Evolutionary conservation across 2,329 filamentous ascomycete genomes (phyloP), one percentile per base, ranked within the genome.

Genomic region (Curvularia eragrostidis): DNA sequence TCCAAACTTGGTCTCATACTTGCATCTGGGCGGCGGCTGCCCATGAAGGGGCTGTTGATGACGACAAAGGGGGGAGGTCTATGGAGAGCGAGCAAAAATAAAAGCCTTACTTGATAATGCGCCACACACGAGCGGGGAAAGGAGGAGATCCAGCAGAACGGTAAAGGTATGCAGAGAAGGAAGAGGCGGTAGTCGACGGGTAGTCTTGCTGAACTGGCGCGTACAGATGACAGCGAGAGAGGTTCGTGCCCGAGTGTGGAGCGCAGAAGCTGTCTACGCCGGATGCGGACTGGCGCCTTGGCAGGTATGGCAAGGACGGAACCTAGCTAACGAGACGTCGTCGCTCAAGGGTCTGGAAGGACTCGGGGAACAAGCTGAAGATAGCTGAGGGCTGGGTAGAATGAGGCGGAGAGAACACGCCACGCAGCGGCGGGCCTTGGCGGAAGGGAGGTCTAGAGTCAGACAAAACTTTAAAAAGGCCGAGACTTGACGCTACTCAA

Each of bases 201-300:
- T 52, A 44, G 58, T 63, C 60, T 69, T 64, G 65, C 67, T 63
- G 64, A 54, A 66, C 63, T 68, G 61, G 62, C 64, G 64, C 64
- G 61, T 64, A 64, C 61, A 70, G 65, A 68, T 67, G 68, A 67
- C 65, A 66, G 61, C 61, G 63, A 67, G 61, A 60, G 63, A 67
- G 61, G 66, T 67, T 58, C 54, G 68, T 65, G 47, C 47, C 47
- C 47, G 34, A 38, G 32, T 36, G 66, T 59, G 56, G 56, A 56
- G 52, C 52, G 23, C 52, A 34, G 52, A 54, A 38, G n/a, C 32
- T n/a, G 38, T 49, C 61, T 67, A 64, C 50, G 38, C 64, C 56
- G 56, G 55, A 68, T 60, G 49, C n/a, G 61, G 68, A 61, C 64
- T 69, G 66, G 59, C 39, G 53, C 47, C 65, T 69, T 58, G 66